These are phyloP conservation scores for Babesia divergens DNA, from an alignment of 169 alveolate genomes.

Conservation along the genomic window DNA sequence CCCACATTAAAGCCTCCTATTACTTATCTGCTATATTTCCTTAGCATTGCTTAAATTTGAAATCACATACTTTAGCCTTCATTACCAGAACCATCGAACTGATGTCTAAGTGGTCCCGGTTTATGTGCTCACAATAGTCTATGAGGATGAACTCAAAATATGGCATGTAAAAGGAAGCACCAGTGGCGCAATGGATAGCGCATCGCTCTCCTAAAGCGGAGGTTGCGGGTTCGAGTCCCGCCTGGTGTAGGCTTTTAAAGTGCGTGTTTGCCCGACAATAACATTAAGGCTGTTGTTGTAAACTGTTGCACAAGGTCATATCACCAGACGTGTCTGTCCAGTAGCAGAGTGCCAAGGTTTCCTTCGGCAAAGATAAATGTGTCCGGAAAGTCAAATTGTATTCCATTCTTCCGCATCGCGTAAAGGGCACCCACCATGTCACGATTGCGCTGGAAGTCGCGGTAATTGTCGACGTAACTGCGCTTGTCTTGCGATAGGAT, in stretches of 20 bases:
- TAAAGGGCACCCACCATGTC: constrained; percentile 13
- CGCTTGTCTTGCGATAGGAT: not conserved
- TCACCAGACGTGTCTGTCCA: not conserved
- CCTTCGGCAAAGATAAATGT: constrained; percentile 11
- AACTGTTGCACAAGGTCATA: not conserved
- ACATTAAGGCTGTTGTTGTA: too few species aligned
- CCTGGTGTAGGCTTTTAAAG: constrained; percentile 80
- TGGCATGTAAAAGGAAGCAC: too few species aligned
- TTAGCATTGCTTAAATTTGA: too few species aligned
- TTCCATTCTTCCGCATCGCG: constrained; percentile 20
- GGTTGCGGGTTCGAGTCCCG: constrained; percentile 96
- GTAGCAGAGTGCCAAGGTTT: not conserved
- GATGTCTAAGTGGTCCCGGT: too few species aligned
- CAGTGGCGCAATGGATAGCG: constrained; percentile 95
- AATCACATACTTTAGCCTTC: too few species aligned
- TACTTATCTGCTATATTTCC: too few species aligned
- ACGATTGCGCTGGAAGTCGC: constrained; percentile 5
- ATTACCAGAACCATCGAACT: too few species aligned
- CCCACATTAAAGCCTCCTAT: too few species aligned
- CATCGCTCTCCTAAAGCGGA: constrained; percentile 94
- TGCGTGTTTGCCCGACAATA: not conserved
- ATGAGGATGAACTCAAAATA: not conserved
- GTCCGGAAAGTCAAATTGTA: not conserved
- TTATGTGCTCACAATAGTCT: too few species aligned
- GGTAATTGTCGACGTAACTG: constrained; percentile 1